Conservation (phyloP, 148 eudicot genomes). For the Simmondsia chinensis region DNA sequence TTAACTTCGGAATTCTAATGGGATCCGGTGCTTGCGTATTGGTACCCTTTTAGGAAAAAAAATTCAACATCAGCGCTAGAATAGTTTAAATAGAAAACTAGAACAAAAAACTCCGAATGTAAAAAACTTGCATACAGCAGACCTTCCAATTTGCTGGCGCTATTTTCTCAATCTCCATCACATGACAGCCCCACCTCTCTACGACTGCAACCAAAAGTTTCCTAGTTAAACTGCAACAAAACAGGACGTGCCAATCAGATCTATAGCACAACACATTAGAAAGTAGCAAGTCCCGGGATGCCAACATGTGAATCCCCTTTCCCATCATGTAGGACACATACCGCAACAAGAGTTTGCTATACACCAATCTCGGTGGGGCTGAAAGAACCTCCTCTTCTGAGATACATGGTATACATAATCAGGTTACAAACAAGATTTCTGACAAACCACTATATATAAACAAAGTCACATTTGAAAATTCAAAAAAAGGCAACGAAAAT, state of each 20-base stretch:
- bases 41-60: no score
- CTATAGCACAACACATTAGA: not conserved
- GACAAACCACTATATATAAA: no score
- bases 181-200: constrained; percentile 68
- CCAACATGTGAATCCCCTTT: not conserved
- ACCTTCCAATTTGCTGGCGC: constrained; percentile 77
- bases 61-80: no score
- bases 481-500: not conserved
- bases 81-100: not conserved
- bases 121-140: constrained; percentile 8
- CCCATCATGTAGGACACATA: constrained; percentile 13
- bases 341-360: constrained; percentile 83
- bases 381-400: constrained; percentile 76
- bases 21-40: no score
- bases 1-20: no score
- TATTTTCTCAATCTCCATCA: constrained; percentile 61
- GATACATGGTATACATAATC: constrained; percentile 14
- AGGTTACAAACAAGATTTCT: no score
- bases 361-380: constrained; percentile 90
- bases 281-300: not conserved
- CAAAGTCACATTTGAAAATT: not conserved
- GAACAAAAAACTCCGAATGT: not conserved
- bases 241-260: not conserved
- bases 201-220: constrained; percentile 66
- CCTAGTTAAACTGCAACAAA: constrained; percentile 49